Conservation (phyloP, 1,139 yeast species). For the Debaryomyces nepalensis region DNA sequence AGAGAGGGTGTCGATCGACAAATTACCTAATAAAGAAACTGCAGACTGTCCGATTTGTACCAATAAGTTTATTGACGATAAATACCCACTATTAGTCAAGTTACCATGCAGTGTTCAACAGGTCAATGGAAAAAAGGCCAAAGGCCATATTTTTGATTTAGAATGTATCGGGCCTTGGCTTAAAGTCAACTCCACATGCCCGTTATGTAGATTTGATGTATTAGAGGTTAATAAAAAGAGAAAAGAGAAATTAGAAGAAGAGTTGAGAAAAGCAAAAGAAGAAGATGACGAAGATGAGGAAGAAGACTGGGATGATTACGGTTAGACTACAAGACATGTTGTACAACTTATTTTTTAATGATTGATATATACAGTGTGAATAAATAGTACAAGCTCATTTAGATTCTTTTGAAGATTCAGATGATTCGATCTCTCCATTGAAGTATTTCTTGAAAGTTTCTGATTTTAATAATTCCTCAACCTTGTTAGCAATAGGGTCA, state of each 20-base stretch:
- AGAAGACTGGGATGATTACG: conserved; percentile 80
- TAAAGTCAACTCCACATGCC: conserved; percentile 79
- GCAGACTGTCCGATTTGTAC: conserved; percentile 85
- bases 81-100: conserved; percentile 77
- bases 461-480: conserved; percentile 65
- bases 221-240: conserved; percentile 45
- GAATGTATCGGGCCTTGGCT: conserved; percentile 95
- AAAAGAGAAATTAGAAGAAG: conserved; percentile 46
- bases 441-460: conserved; percentile 57
- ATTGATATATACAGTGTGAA: conserved; percentile 13
- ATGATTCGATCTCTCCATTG: conserved; percentile 16
- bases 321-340: conserved; percentile 33
- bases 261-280: conserved; percentile 47
- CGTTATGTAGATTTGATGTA: conserved; percentile 81
- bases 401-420: conserved; percentile 8
- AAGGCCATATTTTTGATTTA: conserved; percentile 76
- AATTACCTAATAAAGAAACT: conserved; percentile 56
- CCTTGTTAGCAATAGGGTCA: conserved; percentile 73
- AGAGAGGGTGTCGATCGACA: conserved; percentile 64
- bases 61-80: conserved; percentile 68
- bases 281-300: conserved; percentile 71
- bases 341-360: conserved; percentile 10
- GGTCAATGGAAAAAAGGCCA: conserved; percentile 20
- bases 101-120: conserved; percentile 67
- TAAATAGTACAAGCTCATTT: conserved; percentile 3